phyloP scores from a whole-genome alignment of 164 flowering plant species.

The Berberis thunbergii region DNA sequence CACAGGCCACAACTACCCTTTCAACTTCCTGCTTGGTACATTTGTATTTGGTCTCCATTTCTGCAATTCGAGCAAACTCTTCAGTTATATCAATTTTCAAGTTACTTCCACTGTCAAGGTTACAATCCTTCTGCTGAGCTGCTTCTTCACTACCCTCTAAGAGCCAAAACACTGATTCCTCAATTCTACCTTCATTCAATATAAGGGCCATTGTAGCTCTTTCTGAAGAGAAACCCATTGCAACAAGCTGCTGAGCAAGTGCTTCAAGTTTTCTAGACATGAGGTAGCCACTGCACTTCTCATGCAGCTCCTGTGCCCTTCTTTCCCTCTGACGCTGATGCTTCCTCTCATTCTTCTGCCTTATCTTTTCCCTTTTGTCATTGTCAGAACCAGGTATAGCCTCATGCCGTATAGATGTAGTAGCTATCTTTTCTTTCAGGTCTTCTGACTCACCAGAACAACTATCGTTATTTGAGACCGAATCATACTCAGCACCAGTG shows the following conservation, averaged over 20 bases:
- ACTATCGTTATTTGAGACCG: constrained; percentile 77
- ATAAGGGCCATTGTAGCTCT: constrained; percentile 89
- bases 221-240: constrained; percentile 83
- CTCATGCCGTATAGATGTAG: constrained; percentile 32
- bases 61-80: constrained; percentile 74
- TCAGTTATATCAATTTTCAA: constrained; percentile 80
- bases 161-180: constrained; percentile 85
- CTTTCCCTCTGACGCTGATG: constrained; percentile 95
- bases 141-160: constrained; percentile 65
- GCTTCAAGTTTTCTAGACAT: constrained; percentile 88
- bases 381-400: constrained; percentile 64
- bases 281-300: constrained; percentile 69
- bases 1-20: constrained; percentile 68
- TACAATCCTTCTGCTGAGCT: constrained; percentile 26
- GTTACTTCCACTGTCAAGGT: constrained; percentile 34
- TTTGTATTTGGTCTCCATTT: constrained; percentile 51
- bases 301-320: constrained; percentile 88
- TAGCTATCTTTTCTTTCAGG: constrained; percentile 58
- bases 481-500: constrained; percentile 66
- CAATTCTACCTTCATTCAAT: constrained; percentile 75
- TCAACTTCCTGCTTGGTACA: constrained; percentile 86
- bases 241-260: constrained; percentile 81
- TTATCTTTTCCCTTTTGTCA: constrained; percentile 86
- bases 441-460: constrained; percentile 97
- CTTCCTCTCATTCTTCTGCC: constrained; percentile 92